Evolutionary conservation across 441 rosid species (phyloP).

Genomic region (Capsella rubella): DNA sequence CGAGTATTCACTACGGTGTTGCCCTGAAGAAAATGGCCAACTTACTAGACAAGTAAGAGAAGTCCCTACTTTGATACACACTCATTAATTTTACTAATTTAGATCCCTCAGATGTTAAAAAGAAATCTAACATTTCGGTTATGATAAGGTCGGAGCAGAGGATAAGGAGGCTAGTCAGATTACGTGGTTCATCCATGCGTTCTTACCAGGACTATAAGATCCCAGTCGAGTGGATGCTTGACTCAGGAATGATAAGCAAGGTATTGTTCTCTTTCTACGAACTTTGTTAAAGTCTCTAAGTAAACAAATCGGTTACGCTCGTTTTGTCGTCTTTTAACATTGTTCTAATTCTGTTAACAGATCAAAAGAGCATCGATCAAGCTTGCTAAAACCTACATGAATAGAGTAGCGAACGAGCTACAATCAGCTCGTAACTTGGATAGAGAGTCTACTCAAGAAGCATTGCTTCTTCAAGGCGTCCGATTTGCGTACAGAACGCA

Average conservation of each 20-base stretch:
- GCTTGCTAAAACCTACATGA: slow-evolving; percentile 81
- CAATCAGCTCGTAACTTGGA: slow-evolving; percentile 66
- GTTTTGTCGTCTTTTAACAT: neutral
- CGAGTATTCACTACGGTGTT: slow-evolving; percentile 56
- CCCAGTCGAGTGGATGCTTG: slow-evolving; percentile 94
- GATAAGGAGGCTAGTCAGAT: slow-evolving; percentile 64
- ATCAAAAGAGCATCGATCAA: slow-evolving; percentile 76
- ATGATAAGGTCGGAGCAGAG: slow-evolving; percentile 73
- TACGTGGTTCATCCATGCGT: slow-evolving; percentile 62
- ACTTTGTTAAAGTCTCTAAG: neutral
- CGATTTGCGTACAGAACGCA: slow-evolving; percentile 83
- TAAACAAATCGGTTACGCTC: neutral
- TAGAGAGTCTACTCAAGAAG: slow-evolving; percentile 75
- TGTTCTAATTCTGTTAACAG: slow-evolving; percentile 50
- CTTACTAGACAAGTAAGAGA: slow-evolving; percentile 78
- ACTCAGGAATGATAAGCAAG: slow-evolving; percentile 71
- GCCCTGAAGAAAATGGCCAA: slow-evolving; percentile 85
- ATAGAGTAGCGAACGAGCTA: slow-evolving; percentile 77
- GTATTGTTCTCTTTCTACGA: slow-evolving; percentile 40
- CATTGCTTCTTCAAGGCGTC: slow-evolving; percentile 81
- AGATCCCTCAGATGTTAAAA: slow-evolving; percentile 19
- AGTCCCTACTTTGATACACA: slow-evolving; percentile 11
- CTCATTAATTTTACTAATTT: neutral
- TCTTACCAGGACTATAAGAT: slow-evolving; percentile 72
- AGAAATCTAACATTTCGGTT: slow-evolving; percentile 24